These are phyloP conservation scores for Solanum sejunctum DNA, from an alignment of 257 asterid genomes.

Conservation along the genomic window DNA sequence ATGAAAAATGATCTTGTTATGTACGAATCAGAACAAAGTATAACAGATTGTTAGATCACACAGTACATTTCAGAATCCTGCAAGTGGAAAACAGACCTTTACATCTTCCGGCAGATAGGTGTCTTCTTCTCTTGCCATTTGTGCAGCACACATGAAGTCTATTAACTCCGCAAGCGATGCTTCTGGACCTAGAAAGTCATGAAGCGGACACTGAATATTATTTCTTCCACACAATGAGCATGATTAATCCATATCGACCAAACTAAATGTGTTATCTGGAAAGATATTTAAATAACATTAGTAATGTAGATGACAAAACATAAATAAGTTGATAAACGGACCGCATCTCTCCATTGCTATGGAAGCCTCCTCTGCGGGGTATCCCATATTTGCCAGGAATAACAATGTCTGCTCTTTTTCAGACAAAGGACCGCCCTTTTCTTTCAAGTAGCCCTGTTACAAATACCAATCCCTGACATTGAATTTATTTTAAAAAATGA, in stretches of 20 bases:
- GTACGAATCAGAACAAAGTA: not conserved
- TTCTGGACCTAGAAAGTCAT: conserved; percentile 36
- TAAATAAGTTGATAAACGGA: not conserved
- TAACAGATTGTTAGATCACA: not conserved
- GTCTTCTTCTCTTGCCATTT: conserved; percentile 57
- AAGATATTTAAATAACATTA: not conserved
- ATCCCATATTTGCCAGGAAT: conserved; percentile 32
- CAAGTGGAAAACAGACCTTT: conserved; percentile 34
- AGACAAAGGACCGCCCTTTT: not conserved
- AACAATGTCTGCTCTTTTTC: conserved; percentile 11
- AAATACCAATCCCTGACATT: not conserved
- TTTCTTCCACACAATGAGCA: not conserved
- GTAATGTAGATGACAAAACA: not conserved
- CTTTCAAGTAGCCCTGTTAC: conserved; percentile 2
- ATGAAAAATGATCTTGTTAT: not conserved
- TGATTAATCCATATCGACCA: not conserved
- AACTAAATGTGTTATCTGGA: not conserved
- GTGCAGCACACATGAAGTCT: conserved; percentile 74
- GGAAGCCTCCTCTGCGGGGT: conserved; percentile 21
- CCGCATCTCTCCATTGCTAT: conserved; percentile 47
- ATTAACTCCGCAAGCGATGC: conserved; percentile 43
- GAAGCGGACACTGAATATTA: not conserved
- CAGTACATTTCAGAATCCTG: not conserved
- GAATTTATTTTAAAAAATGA: not conserved
- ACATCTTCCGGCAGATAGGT: conserved; percentile 31